Percentiles rank a stretch among this genome's conserved stretches.
Evolutionary conservation across 192 early-diverging fungal genomes (phyloP).

Genomic region (Gigaspora rosea): DNA sequence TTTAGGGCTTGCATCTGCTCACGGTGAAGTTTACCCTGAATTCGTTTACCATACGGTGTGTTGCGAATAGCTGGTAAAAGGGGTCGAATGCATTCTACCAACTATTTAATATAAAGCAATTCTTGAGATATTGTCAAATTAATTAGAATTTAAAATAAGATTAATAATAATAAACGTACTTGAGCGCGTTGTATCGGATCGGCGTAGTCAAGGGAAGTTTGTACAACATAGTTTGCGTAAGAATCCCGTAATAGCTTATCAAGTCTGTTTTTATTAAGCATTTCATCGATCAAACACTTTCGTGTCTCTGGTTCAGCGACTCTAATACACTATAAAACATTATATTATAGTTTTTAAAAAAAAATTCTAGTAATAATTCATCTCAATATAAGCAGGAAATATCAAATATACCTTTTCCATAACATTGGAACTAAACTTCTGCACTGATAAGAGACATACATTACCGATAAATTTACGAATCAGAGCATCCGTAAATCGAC

Average conservation of each 20-base stretch:
- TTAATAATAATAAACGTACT: constrained; percentile 31
- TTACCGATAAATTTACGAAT: constrained; percentile 75
- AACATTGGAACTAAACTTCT: constrained; percentile 92
- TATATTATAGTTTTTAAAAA: background rate
- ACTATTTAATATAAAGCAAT: constrained; percentile 30
- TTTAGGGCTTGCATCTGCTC: constrained; percentile 50
- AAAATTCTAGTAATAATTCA: background rate
- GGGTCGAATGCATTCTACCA: constrained; percentile 82
- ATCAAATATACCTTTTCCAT: constrained; percentile 75
- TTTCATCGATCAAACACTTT: constrained; percentile 68
- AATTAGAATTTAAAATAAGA: background rate
- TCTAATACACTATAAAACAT: constrained; percentile 70
- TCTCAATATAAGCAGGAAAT: background rate
- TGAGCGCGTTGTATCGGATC: constrained; percentile 68
- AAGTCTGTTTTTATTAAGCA: constrained; percentile 72
- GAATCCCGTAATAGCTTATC: constrained; percentile 84
- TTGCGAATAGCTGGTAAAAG: constrained; percentile 78
- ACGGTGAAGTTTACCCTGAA: constrained; percentile 75
- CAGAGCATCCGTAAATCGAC: constrained; percentile 67
- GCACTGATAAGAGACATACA: constrained; percentile 76
- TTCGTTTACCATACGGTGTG: constrained; percentile 88
- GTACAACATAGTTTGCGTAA: constrained; percentile 90
- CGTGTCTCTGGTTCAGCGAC: constrained; percentile 73
- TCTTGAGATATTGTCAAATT: background rate
- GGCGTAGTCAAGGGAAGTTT: constrained; percentile 84